Evolutionary conservation across 1,284 basidiomycete species (phyloP), one percentile per base, ranked within the genome.

Genomic region (Somion occarium): DNA sequence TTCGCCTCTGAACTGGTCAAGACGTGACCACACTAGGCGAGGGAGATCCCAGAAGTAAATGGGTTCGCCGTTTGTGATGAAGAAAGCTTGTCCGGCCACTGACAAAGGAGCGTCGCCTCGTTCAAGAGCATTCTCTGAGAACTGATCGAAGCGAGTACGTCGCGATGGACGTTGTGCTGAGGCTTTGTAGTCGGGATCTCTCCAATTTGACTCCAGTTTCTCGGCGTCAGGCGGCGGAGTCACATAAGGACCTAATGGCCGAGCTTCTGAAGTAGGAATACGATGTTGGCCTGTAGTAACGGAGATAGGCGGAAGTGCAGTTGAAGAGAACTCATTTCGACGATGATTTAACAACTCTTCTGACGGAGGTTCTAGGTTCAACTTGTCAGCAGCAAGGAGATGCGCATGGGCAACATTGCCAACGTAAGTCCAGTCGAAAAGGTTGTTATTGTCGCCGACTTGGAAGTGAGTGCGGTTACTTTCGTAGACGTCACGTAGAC

Each of bases 391-490:
- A 1, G 97, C 97, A 44, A 99, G 83, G 5, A 99, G 72, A 66
- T 99, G 97, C 1, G 96, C 96, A 63, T 91, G 83, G 0, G 94
- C 95, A 55, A 97, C 88, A 67, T 99, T 99, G 56, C 85, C 92
- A 56, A 99, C 93, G 63, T 98, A 98, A 1, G 96, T 98, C 85
- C 92, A 98, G 71, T 99, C 97, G 62, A 94, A 96, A 9, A 98
- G 73, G 68, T 99, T 99, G 55, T 78, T 82, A 73, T 98, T 98
- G 69, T 88, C 77, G 44, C 97, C 97, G 55, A 99, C 86, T 71
- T 98, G 96, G 75, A 93, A 91, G 58, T 91, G 85, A 2, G 93
- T 93, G 69, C 96, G 91, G 20, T 83, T 82, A 50, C 82, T 81
- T 61, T 89, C 79, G 66, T 94, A 88, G 5, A 90, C 93, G 55